These are phyloP conservation scores for Pyrenophora graminea DNA, from an alignment of 2,329 filamentous ascomycete species.

Conservation along the genomic window DNA sequence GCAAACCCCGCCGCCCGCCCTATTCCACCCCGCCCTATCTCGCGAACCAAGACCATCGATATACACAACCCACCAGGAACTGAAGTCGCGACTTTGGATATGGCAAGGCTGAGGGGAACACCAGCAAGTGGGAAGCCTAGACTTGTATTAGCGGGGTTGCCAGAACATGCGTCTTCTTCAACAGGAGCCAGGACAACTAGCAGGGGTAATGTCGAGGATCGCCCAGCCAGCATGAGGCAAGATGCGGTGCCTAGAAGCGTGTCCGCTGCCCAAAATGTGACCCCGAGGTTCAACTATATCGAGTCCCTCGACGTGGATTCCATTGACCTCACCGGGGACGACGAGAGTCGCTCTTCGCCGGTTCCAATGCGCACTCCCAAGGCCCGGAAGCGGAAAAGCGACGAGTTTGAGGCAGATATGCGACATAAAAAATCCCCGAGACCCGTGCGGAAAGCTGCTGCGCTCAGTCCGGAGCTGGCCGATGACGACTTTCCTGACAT, in stretches of 20 bases:
- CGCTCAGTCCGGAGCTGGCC: conserved; percentile 20
- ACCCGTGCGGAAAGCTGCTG: conserved; percentile 15
- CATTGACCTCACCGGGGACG: conserved; percentile 45
- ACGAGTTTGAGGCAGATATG: conserved; percentile 46
- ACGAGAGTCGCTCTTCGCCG: conserved; percentile 23
- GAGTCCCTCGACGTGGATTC: conserved; percentile 35
- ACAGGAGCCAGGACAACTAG: not conserved
- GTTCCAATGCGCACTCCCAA: conserved; percentile 21
- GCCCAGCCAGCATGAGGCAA: too few relatives aligned
- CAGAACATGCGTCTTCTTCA: conserved; percentile 17
- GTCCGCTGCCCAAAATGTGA: conserved; percentile 7
- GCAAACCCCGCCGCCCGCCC: conserved; percentile 21
- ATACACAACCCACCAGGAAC: conserved; percentile 29
- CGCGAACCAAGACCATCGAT: conserved; percentile 27
- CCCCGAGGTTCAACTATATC: conserved; percentile 11
- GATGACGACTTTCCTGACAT: conserved; percentile 46
- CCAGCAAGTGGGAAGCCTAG: conserved; percentile 49
- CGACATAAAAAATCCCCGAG: conserved; percentile 22
- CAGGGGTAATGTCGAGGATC: not conserved
- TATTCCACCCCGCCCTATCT: conserved; percentile 23
- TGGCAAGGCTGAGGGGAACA: conserved; percentile 52
- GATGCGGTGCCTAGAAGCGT: conserved; percentile 1
- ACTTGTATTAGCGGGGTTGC: conserved; percentile 36
- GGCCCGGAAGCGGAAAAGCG: conserved; percentile 53
- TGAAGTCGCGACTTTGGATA: conserved; percentile 30